phyloP scores from a whole-genome alignment of 805 yeast species.

The Sugiyamaella valdiviana region DNA sequence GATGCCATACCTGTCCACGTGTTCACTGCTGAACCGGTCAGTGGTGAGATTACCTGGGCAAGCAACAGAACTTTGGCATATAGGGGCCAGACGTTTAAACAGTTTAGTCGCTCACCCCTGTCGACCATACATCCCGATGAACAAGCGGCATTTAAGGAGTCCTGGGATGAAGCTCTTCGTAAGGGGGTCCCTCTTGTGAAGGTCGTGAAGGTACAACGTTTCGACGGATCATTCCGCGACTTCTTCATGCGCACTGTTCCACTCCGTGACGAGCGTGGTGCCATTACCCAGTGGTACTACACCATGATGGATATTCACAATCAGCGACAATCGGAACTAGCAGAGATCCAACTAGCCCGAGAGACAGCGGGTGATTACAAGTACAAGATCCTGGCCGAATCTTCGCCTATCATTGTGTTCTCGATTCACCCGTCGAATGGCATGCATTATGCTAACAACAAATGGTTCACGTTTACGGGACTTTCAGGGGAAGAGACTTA shows the following conservation, averaged over 20 bases:
- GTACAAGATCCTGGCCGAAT: constrained; percentile 30
- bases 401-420: constrained; percentile 30
- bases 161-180: constrained; percentile 25
- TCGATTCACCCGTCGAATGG: constrained; percentile 26
- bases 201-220: constrained; percentile 27
- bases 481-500: constrained; percentile 20
- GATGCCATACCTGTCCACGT: constrained; percentile 33
- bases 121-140: constrained; percentile 28
- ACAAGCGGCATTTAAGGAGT: constrained; percentile 18
- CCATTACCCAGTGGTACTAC: constrained; percentile 31
- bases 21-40: constrained; percentile 28
- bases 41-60: constrained; percentile 29
- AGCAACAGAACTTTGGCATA: constrained; percentile 29
- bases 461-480: constrained; percentile 31
- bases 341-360: constrained; percentile 24
- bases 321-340: constrained; percentile 28
- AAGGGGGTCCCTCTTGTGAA: constrained; percentile 27
- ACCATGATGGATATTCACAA: constrained; percentile 32
- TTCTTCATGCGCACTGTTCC: constrained; percentile 29
- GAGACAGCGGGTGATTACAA: constrained; percentile 29
- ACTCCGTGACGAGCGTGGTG: constrained; percentile 26
- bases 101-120: constrained; percentile 21
- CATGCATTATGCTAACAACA: constrained; percentile 28
- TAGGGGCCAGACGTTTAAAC: constrained; percentile 26
- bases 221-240: constrained; percentile 29